Percentiles rank a stretch among this genome's conserved stretches.
Evolutionary conservation across 306 rosid genomes (phyloP).

Genomic region (Fagus sylvatica): DNA sequence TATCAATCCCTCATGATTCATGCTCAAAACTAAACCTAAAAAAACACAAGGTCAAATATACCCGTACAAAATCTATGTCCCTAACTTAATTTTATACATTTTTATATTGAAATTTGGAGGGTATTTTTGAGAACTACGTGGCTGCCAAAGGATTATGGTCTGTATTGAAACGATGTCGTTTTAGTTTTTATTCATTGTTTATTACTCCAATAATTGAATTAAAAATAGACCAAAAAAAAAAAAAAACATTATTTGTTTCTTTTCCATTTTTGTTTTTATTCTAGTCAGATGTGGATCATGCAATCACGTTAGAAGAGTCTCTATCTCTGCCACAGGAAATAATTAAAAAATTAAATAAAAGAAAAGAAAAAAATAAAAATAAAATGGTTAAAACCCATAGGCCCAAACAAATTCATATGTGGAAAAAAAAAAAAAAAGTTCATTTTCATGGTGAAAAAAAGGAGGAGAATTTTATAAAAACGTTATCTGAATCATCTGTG

Average conservation of each 20-base stretch:
- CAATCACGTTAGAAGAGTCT: conserved; percentile 36
- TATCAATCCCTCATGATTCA: too few relatives aligned
- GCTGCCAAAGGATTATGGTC: too few relatives aligned
- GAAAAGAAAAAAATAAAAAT: background rate
- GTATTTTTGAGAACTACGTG: background rate
- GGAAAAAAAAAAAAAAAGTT: background rate
- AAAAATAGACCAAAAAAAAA: background rate
- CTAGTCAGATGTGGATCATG: background rate
- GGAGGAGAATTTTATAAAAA: background rate
- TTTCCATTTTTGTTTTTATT: background rate
- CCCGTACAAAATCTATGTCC: conserved; percentile 19
- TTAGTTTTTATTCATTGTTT: too few relatives aligned
- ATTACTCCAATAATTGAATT: too few relatives aligned
- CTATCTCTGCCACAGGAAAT: conserved; percentile 37
- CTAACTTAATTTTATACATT: background rate
- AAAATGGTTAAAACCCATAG: background rate
- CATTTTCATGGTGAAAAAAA: background rate
- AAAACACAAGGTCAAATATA: background rate
- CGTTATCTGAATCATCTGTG: background rate
- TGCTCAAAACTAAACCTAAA: background rate
- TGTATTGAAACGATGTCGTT: too few relatives aligned
- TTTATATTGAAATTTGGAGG: background rate
- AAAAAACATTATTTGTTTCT: background rate
- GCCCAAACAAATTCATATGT: background rate
- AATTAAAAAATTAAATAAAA: background rate